Evolutionary conservation across 2,329 filamentous ascomycete genomes (phyloP).

Genomic region (Cladorrhinum sp.): DNA sequence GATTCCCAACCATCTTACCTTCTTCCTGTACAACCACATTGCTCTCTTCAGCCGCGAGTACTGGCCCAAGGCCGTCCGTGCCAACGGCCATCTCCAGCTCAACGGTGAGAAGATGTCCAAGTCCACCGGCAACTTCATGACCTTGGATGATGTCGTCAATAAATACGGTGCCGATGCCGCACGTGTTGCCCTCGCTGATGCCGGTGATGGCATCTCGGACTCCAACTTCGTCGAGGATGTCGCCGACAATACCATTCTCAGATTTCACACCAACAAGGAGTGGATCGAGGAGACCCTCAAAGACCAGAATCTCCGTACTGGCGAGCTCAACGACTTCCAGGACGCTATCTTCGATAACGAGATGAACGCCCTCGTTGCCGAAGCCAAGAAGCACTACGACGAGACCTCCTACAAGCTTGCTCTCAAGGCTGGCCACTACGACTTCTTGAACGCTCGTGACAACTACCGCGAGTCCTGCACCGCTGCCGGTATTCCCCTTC

Average conservation of each 20-base stretch:
- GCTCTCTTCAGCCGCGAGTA: constrained; percentile 85
- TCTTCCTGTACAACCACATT: constrained; percentile 90
- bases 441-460: constrained; percentile 84
- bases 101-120: constrained; percentile 99
- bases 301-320: constrained; percentile 71
- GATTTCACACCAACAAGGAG: constrained; percentile 73
- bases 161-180: constrained; percentile 92
- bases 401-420: constrained; percentile 80
- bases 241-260: constrained; percentile 85
- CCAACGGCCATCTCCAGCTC: constrained; percentile 89
- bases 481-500: constrained; percentile 79
- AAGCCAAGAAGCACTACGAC: constrained; percentile 75
- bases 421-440: constrained; percentile 84
- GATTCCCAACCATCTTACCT: constrained; percentile 90
- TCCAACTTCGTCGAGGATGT: constrained; percentile 97
- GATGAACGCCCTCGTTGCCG: constrained; percentile 76
- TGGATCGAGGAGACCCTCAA: constrained; percentile 87
- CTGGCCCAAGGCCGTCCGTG: constrained; percentile 82
- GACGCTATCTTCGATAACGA: constrained; percentile 93
- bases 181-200: constrained; percentile 90
- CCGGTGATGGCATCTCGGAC: constrained; percentile 89
- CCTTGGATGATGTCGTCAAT: constrained; percentile 75
- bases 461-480: constrained; percentile 74
- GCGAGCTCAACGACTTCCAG: constrained; percentile 72
- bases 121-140: constrained; percentile 96